A percentile compares a stretch with the other conserved stretches of the same genome.
phyloP scores from a whole-genome alignment of 768 basidiomycete genomes.

The Auricularia heimuer region DNA sequence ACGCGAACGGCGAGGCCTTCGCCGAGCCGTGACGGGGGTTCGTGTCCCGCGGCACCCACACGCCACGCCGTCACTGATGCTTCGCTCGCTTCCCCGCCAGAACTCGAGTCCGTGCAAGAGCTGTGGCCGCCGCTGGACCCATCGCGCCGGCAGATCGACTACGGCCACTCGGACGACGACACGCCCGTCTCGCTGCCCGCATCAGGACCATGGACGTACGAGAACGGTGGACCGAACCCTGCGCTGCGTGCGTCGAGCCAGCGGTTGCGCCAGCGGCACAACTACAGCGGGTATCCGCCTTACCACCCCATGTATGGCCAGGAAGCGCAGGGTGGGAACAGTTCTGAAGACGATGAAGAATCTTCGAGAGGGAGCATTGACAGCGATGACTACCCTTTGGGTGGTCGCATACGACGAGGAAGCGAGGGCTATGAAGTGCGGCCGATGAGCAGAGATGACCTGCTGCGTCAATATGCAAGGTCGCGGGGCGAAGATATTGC shows the following conservation, averaged over 20 bases:
- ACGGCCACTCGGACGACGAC: conserved; percentile 16
- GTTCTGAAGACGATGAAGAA: conserved; percentile 16
- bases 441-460: conserved; percentile 48
- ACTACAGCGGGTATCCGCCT: conserved; percentile 48
- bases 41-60: conserved; percentile 4
- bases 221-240: conserved; percentile 69
- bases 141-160: conserved; percentile 14
- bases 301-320: conserved; percentile 65
- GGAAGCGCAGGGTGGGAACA: conserved; percentile 13
- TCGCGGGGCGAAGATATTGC: conserved; percentile 39
- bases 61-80: background rate
- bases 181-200: conserved; percentile 38
- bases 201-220: conserved; percentile 75
- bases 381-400: conserved; percentile 13
- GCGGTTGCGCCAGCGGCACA: conserved; percentile 21
- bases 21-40: conserved; percentile 3
- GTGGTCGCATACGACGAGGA: conserved; percentile 43
- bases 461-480: conserved; percentile 49
- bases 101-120: conserved; percentile 19
- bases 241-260: conserved; percentile 52
- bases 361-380: conserved; percentile 9
- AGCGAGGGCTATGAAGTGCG: conserved; percentile 79
- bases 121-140: conserved; percentile 75
- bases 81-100: conserved; percentile 5
- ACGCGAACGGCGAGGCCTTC: background rate